Base-by-base conservation (phyloP, 2,329 filamentous ascomycete species). In the Pseudopyrenochaeta lycopersici region DNA sequence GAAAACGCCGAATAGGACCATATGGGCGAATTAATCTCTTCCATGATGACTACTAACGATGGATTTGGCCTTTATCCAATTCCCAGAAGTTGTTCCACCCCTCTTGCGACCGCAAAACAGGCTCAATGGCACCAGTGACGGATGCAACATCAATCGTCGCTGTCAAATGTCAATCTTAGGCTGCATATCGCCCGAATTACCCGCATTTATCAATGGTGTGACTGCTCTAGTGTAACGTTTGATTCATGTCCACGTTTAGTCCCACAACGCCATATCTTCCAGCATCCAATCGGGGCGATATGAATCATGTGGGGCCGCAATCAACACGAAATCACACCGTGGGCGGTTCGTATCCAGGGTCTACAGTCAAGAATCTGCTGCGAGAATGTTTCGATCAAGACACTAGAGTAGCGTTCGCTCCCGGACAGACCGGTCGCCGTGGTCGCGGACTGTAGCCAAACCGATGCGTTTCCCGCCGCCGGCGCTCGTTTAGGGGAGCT, bases 241-340 rank as follows among this genome's bases (percentile, higher is more conserved):
- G 49, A 56, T 11, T 58, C 35, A 29, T 44, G 39, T 27, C 15
- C 21, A 18, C 10, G 6, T 21, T 18, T 2, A 33, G 30, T 40
- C 23, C 40, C 43, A 33, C 45, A 11, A 5, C 17, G 17, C 33
- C 43, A 21, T 36, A 7, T 10, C 11, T 31, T 20, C 18, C 18
- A 10, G 9, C 18, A 11, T 36, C 45, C 43, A 52, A 56, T 58
- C 46, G 52, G 46, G 32, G 9, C 38, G 18, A n/a, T 32, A 15
- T 38, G 20, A 36, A 36, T 41, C 29, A 38, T 54, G 55, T 49
- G 54, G 59, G 52, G 52, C 46, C 36, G 56, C 51, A 54, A 54
- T 60, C 52, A 48, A 58, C 42, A 59, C 55, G 21, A 49, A 36
- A 48, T 54, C 39, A 45, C 30, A 39, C 39, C 41, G 49, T 31